Base-by-base conservation (phyloP, 768 basidiomycete species). In the Mycena leptocephala region DNA sequence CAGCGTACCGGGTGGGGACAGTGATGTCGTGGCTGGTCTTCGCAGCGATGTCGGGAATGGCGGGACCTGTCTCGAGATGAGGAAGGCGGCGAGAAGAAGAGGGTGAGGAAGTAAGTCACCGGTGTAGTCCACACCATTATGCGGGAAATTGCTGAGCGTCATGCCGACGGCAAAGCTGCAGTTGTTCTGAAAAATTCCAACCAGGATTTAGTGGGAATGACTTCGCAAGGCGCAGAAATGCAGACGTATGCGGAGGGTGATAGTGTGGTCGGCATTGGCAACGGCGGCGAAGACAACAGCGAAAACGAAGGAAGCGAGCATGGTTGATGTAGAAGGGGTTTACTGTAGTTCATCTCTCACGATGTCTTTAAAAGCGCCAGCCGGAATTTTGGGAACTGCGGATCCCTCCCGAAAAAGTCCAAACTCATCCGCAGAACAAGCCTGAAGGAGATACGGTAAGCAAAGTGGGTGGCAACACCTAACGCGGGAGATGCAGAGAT, bases 121-220 rank as follows among this genome's bases (percentile, higher is more conserved):
- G 3, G 66, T 53, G 41, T 73, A 72, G 53, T 64, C 71, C 18
- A 65, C 71, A 33, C 72, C 72, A 16, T 41, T 33, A 55, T 73
- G 72, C 20, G 72, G 72, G 55, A 43, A 73, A 64, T 73, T 73
- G 55, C 53, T 56, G 37, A 73, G 64, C 10, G 72, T 73, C 53
- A 73, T 22, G 28, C 72, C 72, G 39, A 73, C 55, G 20, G 24
- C 72, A 9, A 30, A 73, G 16, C 2, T 26, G 22, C 72, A 73
- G 41, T 73, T 73, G 55, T 73, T n/a, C n/a, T n/a, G n/a, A n/a
- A n/a, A n/a, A n/a, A n/a, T n/a, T n/a, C n/a, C n/a, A n/a, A n/a
- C n/a, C n/a, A n/a, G n/a, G n/a, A n/a, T n/a, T n/a, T n/a, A n/a
- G n/a, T n/a, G n/a, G n/a, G n/a, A n/a, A n/a, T n/a, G n/a, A n/a